Evolutionary conservation across 2,329 filamentous ascomycete genomes (phyloP).

Genomic region (Pyricularia pennisetigena): DNA sequence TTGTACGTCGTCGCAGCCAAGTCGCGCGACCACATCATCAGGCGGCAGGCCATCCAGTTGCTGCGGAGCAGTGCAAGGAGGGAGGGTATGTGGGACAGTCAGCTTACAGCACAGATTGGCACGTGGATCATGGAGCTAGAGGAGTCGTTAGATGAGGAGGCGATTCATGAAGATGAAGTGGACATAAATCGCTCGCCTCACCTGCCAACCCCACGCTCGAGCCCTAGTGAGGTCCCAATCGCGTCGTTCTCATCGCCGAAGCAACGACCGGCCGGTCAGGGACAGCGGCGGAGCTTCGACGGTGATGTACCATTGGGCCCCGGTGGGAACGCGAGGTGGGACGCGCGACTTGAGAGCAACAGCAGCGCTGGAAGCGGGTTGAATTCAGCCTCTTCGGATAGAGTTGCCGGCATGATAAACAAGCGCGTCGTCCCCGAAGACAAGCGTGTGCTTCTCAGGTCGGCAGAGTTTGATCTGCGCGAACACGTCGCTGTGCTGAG

Average conservation of each 20-base stretch:
- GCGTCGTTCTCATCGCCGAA: constrained; percentile 7
- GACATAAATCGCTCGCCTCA: neutral
- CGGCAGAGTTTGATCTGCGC: constrained; percentile 47
- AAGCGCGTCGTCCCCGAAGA: constrained; percentile 34
- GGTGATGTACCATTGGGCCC: constrained; percentile 27
- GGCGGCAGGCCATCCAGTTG: constrained; percentile 51
- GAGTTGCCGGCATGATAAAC: constrained; percentile 8
- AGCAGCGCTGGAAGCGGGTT: constrained; percentile 8
- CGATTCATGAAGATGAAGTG: constrained; percentile 10
- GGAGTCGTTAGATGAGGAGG: constrained; percentile 29
- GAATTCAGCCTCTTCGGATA: neutral
- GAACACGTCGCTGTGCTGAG: constrained; percentile 36
- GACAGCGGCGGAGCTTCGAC: constrained; percentile 17
- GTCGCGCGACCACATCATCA: constrained; percentile 46
- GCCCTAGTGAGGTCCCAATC: constrained; percentile 14
- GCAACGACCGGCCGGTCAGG: neutral
- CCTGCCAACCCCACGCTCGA: constrained; percentile 17
- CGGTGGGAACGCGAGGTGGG: constrained; percentile 34
- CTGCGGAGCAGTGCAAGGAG: constrained; percentile 48
- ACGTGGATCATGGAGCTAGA: constrained; percentile 46
- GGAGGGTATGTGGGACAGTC: constrained; percentile 63
- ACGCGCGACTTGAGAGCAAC: constrained; percentile 14
- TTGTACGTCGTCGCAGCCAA: constrained; percentile 59
- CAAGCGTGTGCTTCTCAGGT: constrained; percentile 44
- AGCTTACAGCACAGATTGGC: constrained; percentile 44